Evolutionary conservation across 805 yeast genomes (phyloP).

Genomic region (Hanseniaspora hatyaiensis): DNA sequence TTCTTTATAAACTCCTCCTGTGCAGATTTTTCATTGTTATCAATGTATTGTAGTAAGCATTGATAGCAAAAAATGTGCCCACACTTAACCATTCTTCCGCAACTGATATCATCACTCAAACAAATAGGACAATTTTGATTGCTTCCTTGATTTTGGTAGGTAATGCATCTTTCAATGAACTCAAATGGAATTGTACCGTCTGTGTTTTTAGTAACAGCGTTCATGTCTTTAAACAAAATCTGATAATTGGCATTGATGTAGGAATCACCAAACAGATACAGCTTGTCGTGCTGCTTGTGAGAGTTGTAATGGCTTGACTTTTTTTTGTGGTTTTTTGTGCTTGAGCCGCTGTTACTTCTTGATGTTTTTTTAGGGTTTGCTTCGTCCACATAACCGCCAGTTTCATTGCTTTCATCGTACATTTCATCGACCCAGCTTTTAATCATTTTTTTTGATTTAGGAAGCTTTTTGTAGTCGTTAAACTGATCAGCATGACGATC

Average conservation of each 20-base stretch:
- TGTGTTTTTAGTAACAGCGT: conserved; percentile 44
- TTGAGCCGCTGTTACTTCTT: neutral
- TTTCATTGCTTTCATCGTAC: neutral
- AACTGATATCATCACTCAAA: conserved; percentile 66
- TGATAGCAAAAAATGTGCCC: conserved; percentile 86
- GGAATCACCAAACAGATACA: conserved; percentile 50
- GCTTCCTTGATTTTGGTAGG: conserved; percentile 33
- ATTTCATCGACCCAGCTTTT: conserved; percentile 3
- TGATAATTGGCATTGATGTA: conserved; percentile 76
- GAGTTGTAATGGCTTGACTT: neutral
- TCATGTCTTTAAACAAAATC: conserved; percentile 60
- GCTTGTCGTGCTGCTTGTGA: conserved; percentile 2
- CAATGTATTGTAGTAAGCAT: conserved; percentile 64
- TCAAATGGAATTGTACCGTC: conserved; percentile 56
- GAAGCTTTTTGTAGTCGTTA: conserved; percentile 2
- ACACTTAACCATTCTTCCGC: conserved; percentile 90
- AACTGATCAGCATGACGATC: neutral
- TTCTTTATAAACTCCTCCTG: conserved; percentile 20
- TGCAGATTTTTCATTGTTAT: conserved; percentile 33
- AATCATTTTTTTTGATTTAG: conserved; percentile 12
- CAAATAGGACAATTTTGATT: conserved; percentile 88
- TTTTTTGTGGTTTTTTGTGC: neutral
- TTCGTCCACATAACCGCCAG: neutral
- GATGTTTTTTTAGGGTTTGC: conserved; percentile 31
- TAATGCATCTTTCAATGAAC: conserved; percentile 26